Evolutionary conservation across 2,329 filamentous ascomycete species (phyloP), one percentile per base, ranked within the genome.

Genomic region (Teratosphaeria pseudoeucalypti): DNA sequence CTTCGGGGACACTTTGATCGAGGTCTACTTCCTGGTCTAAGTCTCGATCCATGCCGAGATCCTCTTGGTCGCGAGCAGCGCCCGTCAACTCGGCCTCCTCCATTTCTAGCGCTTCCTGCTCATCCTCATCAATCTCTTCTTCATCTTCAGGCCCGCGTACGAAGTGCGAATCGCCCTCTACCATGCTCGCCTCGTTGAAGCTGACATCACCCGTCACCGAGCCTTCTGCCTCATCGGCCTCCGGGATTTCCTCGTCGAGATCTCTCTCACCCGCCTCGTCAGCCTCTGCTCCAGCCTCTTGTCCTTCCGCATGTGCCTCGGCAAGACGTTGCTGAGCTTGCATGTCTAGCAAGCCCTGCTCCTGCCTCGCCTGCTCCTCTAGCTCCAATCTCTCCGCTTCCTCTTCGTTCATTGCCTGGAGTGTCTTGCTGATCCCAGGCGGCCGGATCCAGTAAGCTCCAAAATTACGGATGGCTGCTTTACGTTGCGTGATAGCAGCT

Each of bases 391-490:
- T 83, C 77, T 99, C 94, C 11, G 88, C 83, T 65, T 87, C 85
- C 77, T 99, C 94, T 75, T 99, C 94, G 52, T 88, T 86, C 76
- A 91, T 84, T 63, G 95, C 91, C 71, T 95, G 87, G 61, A 96
- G 84, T 1, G 92, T 96, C 79, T 97, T 99, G 60, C 85, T 74
- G 58, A 96, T 82, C 7, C 92, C 94, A 0, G 90, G 91, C 0
- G 94, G 94, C 60, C 88, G 89, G 59, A 99, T 86, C 94, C 94
- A 99, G 53, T 83, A 83, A 65, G 86, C 88, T 61, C 94, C 94
- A 71, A 95, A 96, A 68, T 91, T 89, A 55, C 88, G 84, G 34
- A 97, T 87, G 65, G 92, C 90, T 55, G 84, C 77, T 69, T 92
- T 90, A 54, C 92, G 89, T 9, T 87, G 82, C 58, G 86, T 83